Percentiles rank a stretch among this genome's conserved stretches.
These are phyloP conservation scores for Trypanosomatidae sp. DNA, from an alignment of 208 protist species.

Conservation along the genomic window DNA sequence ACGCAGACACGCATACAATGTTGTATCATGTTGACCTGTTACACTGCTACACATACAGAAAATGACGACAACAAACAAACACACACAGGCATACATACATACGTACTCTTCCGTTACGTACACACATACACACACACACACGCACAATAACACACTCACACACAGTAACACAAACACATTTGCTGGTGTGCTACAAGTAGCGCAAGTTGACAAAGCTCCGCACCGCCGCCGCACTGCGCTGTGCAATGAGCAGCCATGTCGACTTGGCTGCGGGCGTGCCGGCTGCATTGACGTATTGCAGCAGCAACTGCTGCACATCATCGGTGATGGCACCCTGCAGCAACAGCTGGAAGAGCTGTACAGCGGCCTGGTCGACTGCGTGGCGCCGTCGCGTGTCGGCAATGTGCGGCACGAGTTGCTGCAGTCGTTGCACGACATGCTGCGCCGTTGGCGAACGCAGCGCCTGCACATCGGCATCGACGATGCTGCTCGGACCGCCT, in stretches of 20 bases:
- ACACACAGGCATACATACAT: not conserved
- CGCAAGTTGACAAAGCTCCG: slow-evolving; percentile 37
- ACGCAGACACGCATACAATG: no score
- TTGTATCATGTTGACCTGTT: no score
- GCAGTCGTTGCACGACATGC: slow-evolving; percentile 17
- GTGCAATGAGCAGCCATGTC: slow-evolving; percentile 24
- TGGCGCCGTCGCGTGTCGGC: slow-evolving; percentile 17
- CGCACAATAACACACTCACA: no score
- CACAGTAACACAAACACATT: no score
- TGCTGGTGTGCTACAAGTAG: slow-evolving; percentile 50
- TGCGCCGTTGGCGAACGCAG: slow-evolving; percentile 5
- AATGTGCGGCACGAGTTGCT: slow-evolving; percentile 20
- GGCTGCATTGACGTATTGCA: slow-evolving; percentile 21
- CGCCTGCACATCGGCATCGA: slow-evolving; percentile 2
- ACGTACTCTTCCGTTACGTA: not conserved
- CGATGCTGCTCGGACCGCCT: not conserved
- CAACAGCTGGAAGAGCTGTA: slow-evolving; percentile 38
- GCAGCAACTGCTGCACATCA: slow-evolving; percentile 26
- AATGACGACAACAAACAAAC: no score
- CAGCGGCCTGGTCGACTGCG: slow-evolving; percentile 27
- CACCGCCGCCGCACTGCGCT: slow-evolving; percentile 20
- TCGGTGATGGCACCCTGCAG: slow-evolving; percentile 17
- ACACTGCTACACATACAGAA: no score
- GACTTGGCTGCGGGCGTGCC: slow-evolving; percentile 20
- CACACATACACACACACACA: not conserved